Percentiles rank a stretch among this genome's conserved stretches.
Evolutionary conservation across 1,284 basidiomycete genomes (phyloP).

Genomic region (Cerrena zonata): DNA sequence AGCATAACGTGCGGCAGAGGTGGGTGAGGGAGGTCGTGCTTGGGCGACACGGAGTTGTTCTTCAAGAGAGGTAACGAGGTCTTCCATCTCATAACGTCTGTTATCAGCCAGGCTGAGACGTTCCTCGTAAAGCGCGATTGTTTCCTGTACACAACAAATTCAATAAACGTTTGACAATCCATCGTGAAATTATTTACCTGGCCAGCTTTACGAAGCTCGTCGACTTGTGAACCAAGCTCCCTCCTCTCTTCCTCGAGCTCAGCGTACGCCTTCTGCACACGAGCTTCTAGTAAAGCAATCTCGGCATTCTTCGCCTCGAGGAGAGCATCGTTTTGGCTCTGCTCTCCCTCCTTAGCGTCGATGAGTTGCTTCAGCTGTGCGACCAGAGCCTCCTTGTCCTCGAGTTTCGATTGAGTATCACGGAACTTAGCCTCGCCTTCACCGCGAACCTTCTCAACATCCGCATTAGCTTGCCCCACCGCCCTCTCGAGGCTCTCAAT

Average conservation of each 20-base stretch:
- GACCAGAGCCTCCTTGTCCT: slow-evolving; percentile 40
- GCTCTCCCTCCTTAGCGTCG: slow-evolving; percentile 46
- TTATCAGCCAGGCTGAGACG: slow-evolving; percentile 66
- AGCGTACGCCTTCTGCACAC: slow-evolving; percentile 40
- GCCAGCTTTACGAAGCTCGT: slow-evolving; percentile 77
- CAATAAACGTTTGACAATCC: slow-evolving; percentile 11
- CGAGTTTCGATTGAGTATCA: slow-evolving; percentile 45
- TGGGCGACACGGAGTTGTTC: slow-evolving; percentile 39
- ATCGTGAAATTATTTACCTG: slow-evolving; percentile 49
- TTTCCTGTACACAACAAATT: slow-evolving; percentile 54
- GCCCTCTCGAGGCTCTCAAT: slow-evolving; percentile 47
- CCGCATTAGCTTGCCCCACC: slow-evolving; percentile 36
- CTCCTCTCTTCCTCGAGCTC: slow-evolving; percentile 63
- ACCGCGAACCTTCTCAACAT: slow-evolving; percentile 39
- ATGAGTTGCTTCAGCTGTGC: slow-evolving; percentile 47
- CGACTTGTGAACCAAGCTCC: slow-evolving; percentile 66
- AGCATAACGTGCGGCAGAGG: slow-evolving; percentile 35
- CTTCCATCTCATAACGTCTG: slow-evolving; percentile 75
- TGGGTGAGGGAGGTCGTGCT: slow-evolving; percentile 34
- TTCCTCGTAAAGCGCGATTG: slow-evolving; percentile 88
- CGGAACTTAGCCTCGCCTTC: slow-evolving; percentile 43
- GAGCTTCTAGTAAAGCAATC: slow-evolving; percentile 46
- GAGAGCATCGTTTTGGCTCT: slow-evolving; percentile 45
- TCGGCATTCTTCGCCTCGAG: slow-evolving; percentile 52
- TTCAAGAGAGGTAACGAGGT: slow-evolving; percentile 60